Evolutionary conservation across 345 rosid species (phyloP).

Genomic region (Geranium brycei): DNA sequence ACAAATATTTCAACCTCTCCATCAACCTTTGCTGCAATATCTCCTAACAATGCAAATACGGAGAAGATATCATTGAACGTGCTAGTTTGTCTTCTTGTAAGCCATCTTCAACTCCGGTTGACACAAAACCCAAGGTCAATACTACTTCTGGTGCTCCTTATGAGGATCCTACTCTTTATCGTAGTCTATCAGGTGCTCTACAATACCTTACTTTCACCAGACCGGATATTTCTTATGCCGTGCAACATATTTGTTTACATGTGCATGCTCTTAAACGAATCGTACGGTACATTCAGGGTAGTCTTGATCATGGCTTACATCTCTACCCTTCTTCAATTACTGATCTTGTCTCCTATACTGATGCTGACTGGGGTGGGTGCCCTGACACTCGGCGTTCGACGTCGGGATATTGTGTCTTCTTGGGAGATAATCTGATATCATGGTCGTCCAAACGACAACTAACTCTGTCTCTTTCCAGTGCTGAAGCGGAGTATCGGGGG

Average conservation of each 20-base stretch:
- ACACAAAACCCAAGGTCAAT: background rate
- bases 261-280: slow-evolving; percentile 3
- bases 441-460: too few relatives aligned
- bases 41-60: background rate
- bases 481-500: too few relatives aligned
- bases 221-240: too few relatives aligned
- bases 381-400: too few relatives aligned
- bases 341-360: too few relatives aligned
- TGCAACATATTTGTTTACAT: background rate
- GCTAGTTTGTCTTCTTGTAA: background rate
- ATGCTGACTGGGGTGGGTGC: too few relatives aligned
- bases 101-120: background rate
- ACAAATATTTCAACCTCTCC: too few relatives aligned
- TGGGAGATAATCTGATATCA: too few relatives aligned
- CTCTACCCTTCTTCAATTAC: too few relatives aligned
- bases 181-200: background rate
- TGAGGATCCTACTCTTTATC: slow-evolving; percentile 1
- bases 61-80: background rate
- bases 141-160: background rate
- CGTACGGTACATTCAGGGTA: slow-evolving; percentile 1
- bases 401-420: too few relatives aligned
- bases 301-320: background rate
- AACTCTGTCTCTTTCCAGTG: too few relatives aligned
- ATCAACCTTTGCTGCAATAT: too few relatives aligned
- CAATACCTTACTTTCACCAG: background rate